phyloP scores from a whole-genome alignment of 1,284 basidiomycete genomes.

The Xanthoconium separans region DNA sequence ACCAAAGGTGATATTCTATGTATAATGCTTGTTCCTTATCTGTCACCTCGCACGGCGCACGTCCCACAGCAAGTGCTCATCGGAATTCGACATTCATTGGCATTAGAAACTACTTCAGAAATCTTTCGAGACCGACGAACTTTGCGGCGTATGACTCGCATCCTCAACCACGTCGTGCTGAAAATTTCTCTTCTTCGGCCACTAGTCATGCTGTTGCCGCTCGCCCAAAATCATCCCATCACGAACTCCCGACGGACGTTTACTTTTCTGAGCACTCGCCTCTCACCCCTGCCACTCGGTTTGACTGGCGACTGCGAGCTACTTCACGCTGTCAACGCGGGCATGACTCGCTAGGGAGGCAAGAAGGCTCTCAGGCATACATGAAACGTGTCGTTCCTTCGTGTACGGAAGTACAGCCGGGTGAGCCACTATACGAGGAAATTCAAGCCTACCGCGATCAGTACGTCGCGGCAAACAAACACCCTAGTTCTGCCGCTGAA shows the following conservation, averaged over 20 bases:
- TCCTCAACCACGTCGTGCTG: not conserved
- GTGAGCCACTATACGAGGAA: constrained; percentile 43
- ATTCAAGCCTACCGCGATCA: constrained; percentile 44
- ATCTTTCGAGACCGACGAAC: constrained; percentile 8
- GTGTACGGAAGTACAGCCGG: constrained; percentile 31
- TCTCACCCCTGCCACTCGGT: constrained; percentile 30
- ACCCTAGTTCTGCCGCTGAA: not conserved
- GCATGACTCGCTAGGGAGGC: constrained; percentile 2
- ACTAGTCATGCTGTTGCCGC: constrained; percentile 4
- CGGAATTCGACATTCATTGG: constrained; percentile 30
- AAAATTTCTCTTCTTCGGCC: constrained; percentile 18
- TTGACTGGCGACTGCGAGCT: constrained; percentile 41
- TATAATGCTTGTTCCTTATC: constrained; percentile 11
- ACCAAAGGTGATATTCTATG: constrained; percentile 10
- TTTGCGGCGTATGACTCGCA: not conserved
- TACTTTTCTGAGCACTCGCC: constrained; percentile 34
- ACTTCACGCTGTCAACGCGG: constrained; percentile 28
- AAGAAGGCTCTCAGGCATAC: constrained; percentile 12
- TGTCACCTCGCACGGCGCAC: not conserved
- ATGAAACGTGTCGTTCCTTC: constrained; percentile 39
- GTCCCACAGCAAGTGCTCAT: constrained; percentile 3
- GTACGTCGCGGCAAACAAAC: constrained; percentile 31
- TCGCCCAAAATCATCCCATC: constrained; percentile 14
- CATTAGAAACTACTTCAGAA: constrained; percentile 30
- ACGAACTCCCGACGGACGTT: constrained; percentile 24